Conservation (phyloP, 805 yeast genomes). For the Nakazawaea anatomiae region DNA sequence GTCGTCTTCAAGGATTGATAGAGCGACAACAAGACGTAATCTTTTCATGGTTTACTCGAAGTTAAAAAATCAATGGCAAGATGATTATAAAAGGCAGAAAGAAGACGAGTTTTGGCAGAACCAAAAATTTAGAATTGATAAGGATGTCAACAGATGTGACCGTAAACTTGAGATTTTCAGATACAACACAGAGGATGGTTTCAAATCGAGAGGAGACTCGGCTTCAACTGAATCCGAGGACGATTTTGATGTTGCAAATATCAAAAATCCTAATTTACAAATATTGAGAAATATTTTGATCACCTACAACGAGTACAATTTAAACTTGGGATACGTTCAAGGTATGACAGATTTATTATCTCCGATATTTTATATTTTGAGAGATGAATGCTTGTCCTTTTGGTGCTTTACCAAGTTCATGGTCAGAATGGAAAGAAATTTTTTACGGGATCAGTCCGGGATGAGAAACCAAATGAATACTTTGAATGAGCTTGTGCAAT, state of each 20-base stretch:
- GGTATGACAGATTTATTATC: slow-evolving; percentile 95
- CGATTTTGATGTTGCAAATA: slow-evolving; percentile 47
- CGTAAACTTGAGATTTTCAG: slow-evolving; percentile 63
- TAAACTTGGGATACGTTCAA: slow-evolving; percentile 88
- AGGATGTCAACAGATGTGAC: slow-evolving; percentile 91
- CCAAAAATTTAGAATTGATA: slow-evolving; percentile 84
- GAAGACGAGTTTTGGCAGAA: slow-evolving; percentile 77
- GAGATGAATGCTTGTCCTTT: slow-evolving; percentile 76
- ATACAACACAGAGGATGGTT: slow-evolving; percentile 18
- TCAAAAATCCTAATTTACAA: slow-evolving; percentile 71
- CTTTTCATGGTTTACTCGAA: slow-evolving; percentile 43
- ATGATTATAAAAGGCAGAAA: slow-evolving; percentile 43
- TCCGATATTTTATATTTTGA: slow-evolving; percentile 62
- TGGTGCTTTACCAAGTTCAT: slow-evolving; percentile 86
- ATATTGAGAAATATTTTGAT: slow-evolving; percentile 71
- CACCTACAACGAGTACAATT: slow-evolving; percentile 81
- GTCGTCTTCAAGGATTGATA: slow-evolving; percentile 71
- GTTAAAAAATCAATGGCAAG: slow-evolving; percentile 68
- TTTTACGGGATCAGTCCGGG: slow-evolving; percentile 86
- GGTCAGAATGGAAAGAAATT: slow-evolving; percentile 95
- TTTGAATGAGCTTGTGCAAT: slow-evolving; percentile 77
- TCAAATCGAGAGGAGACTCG: slow-evolving; percentile 28
- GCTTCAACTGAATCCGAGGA: slow-evolving; percentile 31
- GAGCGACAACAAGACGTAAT: slow-evolving; percentile 51
- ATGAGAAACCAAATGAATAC: slow-evolving; percentile 85